Evolutionary conservation across 345 rosid genomes (phyloP).

Genomic region (Murraya koenigii): DNA sequence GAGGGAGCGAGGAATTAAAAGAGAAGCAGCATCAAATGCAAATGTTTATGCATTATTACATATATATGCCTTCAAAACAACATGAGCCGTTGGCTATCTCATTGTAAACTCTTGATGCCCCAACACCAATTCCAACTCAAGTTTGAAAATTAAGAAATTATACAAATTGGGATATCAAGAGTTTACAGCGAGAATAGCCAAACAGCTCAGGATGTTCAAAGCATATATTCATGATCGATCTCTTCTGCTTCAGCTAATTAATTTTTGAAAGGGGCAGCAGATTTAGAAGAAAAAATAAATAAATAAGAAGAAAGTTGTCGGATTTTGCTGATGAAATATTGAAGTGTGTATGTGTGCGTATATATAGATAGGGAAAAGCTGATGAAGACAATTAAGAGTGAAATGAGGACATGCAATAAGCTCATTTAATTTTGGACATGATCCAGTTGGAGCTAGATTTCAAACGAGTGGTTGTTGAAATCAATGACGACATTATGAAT

Average conservation of each 20-base stretch:
- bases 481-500: slow-evolving; percentile 7
- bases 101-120: background rate
- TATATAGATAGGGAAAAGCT: background rate
- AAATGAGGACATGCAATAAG: background rate
- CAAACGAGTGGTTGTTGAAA: background rate
- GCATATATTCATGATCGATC: background rate
- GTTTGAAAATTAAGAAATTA: background rate
- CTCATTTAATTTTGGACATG: background rate
- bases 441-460: background rate
- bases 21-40: background rate
- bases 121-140: background rate
- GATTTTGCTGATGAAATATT: background rate
- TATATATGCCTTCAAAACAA: background rate
- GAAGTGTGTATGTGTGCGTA: background rate
- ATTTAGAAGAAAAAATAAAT: no score
- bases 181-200: slow-evolving; percentile 9
- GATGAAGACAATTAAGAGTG: background rate
- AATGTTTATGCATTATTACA: no score
- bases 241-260: background rate
- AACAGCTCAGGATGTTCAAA: slow-evolving; percentile 8
- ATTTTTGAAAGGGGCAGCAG: no score
- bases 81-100: slow-evolving; percentile 3
- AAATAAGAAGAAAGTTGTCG: no score
- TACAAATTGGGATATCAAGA: background rate
- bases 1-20: background rate